Evolutionary conservation across 2,329 filamentous ascomycete species (phyloP), one percentile per base, ranked within the genome.

Genomic region (Aspergillus versicolor): DNA sequence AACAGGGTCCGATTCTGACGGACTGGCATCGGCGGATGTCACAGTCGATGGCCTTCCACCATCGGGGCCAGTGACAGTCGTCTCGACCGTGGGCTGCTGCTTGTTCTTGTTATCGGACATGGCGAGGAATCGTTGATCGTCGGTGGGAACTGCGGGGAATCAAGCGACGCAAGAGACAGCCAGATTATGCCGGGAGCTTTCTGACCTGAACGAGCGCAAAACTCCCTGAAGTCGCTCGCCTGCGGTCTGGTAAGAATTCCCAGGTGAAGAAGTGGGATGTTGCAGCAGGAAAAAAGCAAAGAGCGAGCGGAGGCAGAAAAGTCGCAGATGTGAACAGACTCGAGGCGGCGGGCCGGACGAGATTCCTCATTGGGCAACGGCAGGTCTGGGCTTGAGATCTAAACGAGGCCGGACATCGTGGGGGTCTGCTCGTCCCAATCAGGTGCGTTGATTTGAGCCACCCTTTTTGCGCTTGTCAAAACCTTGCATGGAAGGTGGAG

Each of bases 201-300:
- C 67, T 71, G 59, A 57, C 59, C 67, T 61, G 62, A 73, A 77
- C 76, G 77, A 81, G 78, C 81, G 80, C 81, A 82, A 83, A 83
- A 80, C 80, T 79, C 78, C 70, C 77, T 66, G 74, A 83, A 83
- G 81, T 83, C 81, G 80, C 80, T 80, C 79, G 75, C 71, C 59
- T 61, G 47, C 43, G 57, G 63, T 54, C 58, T 17, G 15, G 52
- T 61, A 60, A 63, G 24, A 56, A 22, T 24, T 32, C 44, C 44
- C 40, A 50, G 34, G 47, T 38, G 30, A 47, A 38, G 49, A 53
- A 17, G 22, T 47, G 49, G 22, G 49, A 45, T 30, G 24, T 38
- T 17, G n/a, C 17, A 48, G 30, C 30, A 45, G 43, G 53, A 30
- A 57, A 57, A 53, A 54, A 54, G 56, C 46, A 53, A 58, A 49